These are phyloP conservation scores for Pseudopithomyces chartarum DNA, from an alignment of 2,329 filamentous ascomycete genomes.

Conservation along the genomic window DNA sequence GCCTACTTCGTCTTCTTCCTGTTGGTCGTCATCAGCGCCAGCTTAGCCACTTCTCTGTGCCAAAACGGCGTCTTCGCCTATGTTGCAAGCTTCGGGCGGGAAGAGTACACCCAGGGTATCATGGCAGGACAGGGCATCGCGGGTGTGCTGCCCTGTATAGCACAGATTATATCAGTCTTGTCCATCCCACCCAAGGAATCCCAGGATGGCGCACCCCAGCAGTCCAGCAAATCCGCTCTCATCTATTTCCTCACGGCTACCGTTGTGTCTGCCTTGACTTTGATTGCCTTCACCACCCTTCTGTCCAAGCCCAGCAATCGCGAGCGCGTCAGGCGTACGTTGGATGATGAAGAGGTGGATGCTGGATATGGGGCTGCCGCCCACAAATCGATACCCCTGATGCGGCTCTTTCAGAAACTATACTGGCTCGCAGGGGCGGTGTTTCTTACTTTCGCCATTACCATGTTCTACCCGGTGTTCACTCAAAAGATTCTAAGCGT, in stretches of 20 bases:
- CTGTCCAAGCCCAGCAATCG: conserved; percentile 57
- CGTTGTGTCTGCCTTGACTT: conserved; percentile 69
- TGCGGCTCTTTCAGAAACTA: conserved; percentile 74
- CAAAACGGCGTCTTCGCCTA: conserved; percentile 97
- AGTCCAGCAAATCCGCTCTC: conserved; percentile 74
- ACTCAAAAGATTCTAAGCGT: conserved; percentile 61
- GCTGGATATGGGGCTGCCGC: conserved; percentile 19
- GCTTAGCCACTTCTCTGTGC: conserved; percentile 79
- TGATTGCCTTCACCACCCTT: conserved; percentile 77
- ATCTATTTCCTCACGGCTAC: conserved; percentile 91
- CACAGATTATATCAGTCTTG: conserved; percentile 84
- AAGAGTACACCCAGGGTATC: conserved; percentile 92
- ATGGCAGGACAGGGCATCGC: conserved; percentile 95
- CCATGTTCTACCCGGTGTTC: conserved; percentile 96
- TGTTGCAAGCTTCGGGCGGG: conserved; percentile 79
- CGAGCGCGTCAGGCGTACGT: conserved; percentile 25
- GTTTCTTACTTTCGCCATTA: conserved; percentile 78
- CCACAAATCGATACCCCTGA: conserved; percentile 62
- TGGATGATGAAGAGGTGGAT: conserved; percentile 29
- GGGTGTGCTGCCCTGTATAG: conserved; percentile 84
- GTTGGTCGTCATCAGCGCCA: conserved; percentile 77
- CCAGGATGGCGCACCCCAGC: conserved; percentile 34
- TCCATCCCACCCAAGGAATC: conserved; percentile 58
- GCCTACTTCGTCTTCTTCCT: conserved; percentile 83
- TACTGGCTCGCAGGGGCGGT: conserved; percentile 78